A percentile compares a stretch with the other conserved stretches of the same genome.
phyloP scores from a whole-genome alignment of 2,329 filamentous ascomycete species.

The Ceratocystis ficicola region DNA sequence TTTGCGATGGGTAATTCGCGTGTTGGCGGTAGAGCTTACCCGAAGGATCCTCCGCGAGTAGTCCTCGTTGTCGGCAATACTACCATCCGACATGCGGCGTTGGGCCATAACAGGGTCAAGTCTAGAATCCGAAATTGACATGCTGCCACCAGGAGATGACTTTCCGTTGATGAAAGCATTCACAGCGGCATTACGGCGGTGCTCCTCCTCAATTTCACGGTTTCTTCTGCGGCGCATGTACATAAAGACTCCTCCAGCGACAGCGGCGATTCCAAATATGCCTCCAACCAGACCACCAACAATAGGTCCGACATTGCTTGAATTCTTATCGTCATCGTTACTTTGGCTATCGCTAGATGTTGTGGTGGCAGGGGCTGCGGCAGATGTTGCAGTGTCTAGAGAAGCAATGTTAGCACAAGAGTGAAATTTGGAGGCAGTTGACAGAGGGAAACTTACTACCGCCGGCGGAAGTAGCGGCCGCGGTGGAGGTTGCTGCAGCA shows the following conservation, averaged over 20 bases:
- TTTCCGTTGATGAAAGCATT: constrained; percentile 59
- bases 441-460: constrained; percentile 12
- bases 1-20: not conserved
- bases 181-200: constrained; percentile 67
- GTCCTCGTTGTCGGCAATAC: constrained; percentile 93
- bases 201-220: constrained; percentile 69
- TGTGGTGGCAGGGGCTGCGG: constrained; percentile 26
- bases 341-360: constrained; percentile 16
- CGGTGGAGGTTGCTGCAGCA: constrained; percentile 23
- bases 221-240: constrained; percentile 65
- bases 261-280: constrained; percentile 54
- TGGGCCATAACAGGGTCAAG: constrained; percentile 78
- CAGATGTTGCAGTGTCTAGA: constrained; percentile 23
- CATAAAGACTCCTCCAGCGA: constrained; percentile 59
- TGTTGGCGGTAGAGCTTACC: constrained; percentile 42
- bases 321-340: constrained; percentile 26
- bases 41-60: constrained; percentile 92
- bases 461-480: constrained; percentile 25
- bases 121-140: constrained; percentile 68
- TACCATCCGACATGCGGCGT: constrained; percentile 79
- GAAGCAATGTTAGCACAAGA: constrained; percentile 9
- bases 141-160: constrained; percentile 49
- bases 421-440: not conserved
- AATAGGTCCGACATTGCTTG: constrained; percentile 66
- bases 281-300: constrained; percentile 80